phyloP scores from a whole-genome alignment of 768 basidiomycete species.

The Steccherinum ochraceum region DNA sequence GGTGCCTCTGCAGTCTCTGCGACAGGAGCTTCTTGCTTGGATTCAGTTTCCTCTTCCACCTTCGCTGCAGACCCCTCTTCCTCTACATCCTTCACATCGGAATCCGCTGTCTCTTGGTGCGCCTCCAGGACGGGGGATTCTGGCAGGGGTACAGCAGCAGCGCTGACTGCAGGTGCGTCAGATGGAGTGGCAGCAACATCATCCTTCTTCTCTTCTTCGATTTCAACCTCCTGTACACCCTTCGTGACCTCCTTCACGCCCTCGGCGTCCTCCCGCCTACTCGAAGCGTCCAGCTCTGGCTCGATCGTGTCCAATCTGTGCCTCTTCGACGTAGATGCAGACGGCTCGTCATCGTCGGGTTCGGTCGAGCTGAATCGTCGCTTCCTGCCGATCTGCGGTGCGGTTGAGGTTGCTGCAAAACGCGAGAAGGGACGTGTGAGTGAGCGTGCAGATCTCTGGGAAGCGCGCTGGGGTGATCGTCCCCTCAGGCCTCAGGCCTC shows the following conservation, averaged over 20 bases:
- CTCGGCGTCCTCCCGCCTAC: constrained; percentile 26
- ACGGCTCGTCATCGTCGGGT: constrained; percentile 34
- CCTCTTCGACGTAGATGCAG: constrained; percentile 31
- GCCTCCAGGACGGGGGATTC: constrained; percentile 28
- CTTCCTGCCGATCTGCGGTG: constrained; percentile 62
- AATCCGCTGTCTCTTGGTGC: constrained; percentile 6
- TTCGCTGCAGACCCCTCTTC: constrained; percentile 24
- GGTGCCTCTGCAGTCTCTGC: neutral
- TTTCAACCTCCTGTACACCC: constrained; percentile 64
- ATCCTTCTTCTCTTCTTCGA: constrained; percentile 34
- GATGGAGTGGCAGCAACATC: neutral
- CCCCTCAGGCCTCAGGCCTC: too few species aligned
- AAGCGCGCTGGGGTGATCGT: constrained; percentile 15
- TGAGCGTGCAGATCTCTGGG: neutral
- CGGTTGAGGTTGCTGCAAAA: constrained; percentile 64
- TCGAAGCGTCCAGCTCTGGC: constrained; percentile 19
- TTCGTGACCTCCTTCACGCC: constrained; percentile 66
- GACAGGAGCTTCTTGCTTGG: neutral
- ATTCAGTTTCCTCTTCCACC: constrained; percentile 7
- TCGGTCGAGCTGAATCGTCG: constrained; percentile 50
- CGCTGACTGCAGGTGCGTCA: too few species aligned
- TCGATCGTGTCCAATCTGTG: constrained; percentile 36
- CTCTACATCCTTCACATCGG: constrained; percentile 18
- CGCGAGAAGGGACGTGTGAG: constrained; percentile 6
- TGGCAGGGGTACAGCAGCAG: constrained; percentile 32